A percentile compares a stretch with the other conserved stretches of the same genome.
Conservation (phyloP, 1,139 yeast genomes). For the Dujonia santamariae region DNA sequence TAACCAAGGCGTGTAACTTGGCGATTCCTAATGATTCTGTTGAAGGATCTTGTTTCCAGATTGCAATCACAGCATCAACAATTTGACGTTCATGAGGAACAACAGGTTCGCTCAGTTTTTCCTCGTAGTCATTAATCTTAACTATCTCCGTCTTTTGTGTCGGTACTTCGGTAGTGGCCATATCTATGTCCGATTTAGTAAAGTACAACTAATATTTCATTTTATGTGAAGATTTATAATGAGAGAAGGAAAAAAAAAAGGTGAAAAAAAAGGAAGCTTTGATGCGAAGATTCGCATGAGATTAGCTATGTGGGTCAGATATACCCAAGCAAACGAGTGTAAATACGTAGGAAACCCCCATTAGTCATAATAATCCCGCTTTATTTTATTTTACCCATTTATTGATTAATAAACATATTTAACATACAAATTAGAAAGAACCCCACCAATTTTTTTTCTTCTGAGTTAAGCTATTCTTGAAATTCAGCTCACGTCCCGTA, state of each 20-base stretch:
- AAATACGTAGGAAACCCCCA: too few species aligned
- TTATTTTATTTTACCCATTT: too few species aligned
- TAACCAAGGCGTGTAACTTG: slow-evolving; percentile 53
- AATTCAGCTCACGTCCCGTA: slow-evolving; percentile 33
- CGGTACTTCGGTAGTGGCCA: slow-evolving; percentile 2
- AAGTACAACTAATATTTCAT: not conserved
- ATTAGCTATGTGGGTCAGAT: too few species aligned
- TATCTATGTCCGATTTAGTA: not conserved
- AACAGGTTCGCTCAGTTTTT: slow-evolving; percentile 24
- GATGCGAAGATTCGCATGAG: too few species aligned
- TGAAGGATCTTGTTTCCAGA: slow-evolving; percentile 69
- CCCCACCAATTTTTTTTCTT: slow-evolving; percentile 12
- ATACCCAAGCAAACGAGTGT: too few species aligned
- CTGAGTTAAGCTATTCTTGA: slow-evolving; percentile 8
- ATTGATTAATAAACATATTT: too few species aligned
- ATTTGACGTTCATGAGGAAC: slow-evolving; percentile 66
- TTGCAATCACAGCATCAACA: slow-evolving; percentile 55
- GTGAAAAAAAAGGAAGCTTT: not conserved
- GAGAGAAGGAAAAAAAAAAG: not conserved
- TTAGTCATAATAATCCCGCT: too few species aligned
- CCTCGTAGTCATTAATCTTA: slow-evolving; percentile 30
- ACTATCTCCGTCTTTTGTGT: slow-evolving; percentile 25
- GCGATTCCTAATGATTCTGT: slow-evolving; percentile 57
- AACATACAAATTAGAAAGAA: slow-evolving; percentile 5
- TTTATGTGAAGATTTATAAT: not conserved